phyloP scores from a whole-genome alignment of 2,329 filamentous ascomycete species.

The Cladosporium sp. region DNA sequence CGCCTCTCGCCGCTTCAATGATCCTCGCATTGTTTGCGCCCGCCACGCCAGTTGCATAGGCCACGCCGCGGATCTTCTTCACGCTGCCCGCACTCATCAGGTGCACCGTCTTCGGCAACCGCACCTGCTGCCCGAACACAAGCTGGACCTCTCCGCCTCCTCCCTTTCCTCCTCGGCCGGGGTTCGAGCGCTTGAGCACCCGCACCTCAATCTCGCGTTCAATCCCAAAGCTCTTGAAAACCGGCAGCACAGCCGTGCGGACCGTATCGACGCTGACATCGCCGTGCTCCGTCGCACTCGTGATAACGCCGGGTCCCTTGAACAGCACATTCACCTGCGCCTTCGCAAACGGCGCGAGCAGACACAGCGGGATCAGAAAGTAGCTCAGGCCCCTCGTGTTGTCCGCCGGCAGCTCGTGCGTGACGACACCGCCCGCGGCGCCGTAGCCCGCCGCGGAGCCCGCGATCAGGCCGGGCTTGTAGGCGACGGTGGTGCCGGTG shows the following conservation, averaged over 20 bases:
- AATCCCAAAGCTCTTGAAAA: constrained; percentile 88
- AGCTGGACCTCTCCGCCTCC: constrained; percentile 92
- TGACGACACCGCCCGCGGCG: constrained; percentile 67
- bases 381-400: constrained; percentile 81
- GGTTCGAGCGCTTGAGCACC: constrained; percentile 72
- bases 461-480: constrained; percentile 86
- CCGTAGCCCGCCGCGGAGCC: constrained; percentile 73
- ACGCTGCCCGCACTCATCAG: constrained; percentile 76
- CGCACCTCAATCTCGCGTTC: constrained; percentile 77
- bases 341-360: constrained; percentile 91
- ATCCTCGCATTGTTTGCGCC: constrained; percentile 91
- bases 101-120: constrained; percentile 89
- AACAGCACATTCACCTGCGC: constrained; percentile 84
- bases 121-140: constrained; percentile 86
- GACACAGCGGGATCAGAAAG: constrained; percentile 81
- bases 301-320: constrained; percentile 86
- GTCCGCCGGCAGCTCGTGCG: constrained; percentile 70
- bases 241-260: constrained; percentile 81
- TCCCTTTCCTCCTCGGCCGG: constrained; percentile 65
- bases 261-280: constrained; percentile 92
- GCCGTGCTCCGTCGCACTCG: constrained; percentile 71
- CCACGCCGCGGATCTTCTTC: constrained; percentile 83
- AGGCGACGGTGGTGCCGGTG: constrained; percentile 88
- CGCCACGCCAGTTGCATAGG: constrained; percentile 86
- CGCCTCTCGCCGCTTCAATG: constrained; percentile 82